A percentile compares a stretch with the other conserved stretches of the same genome.
These are phyloP conservation scores for Sporisorium exsertum DNA, from an alignment of 1,284 basidiomycete genomes.

Conservation along the genomic window DNA sequence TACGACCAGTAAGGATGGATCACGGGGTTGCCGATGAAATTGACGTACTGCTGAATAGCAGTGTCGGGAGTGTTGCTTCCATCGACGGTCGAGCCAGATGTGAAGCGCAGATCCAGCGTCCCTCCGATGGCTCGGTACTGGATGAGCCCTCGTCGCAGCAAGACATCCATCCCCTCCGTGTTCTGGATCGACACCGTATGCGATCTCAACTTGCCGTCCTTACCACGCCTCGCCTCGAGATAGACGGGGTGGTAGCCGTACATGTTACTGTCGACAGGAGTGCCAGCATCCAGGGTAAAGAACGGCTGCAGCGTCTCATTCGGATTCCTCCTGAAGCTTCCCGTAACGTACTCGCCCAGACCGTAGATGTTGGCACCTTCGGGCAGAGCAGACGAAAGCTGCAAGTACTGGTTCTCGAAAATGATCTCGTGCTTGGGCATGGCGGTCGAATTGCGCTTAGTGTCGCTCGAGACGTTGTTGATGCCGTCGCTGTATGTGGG, in stretches of 20 bases:
- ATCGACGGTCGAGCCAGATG: conserved; percentile 29
- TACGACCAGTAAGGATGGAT: conserved; percentile 54
- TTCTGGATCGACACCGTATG: conserved; percentile 50
- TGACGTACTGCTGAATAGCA: conserved; percentile 57
- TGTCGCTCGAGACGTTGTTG: conserved; percentile 29
- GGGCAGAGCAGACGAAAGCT: conserved; percentile 69
- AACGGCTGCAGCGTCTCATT: conserved; percentile 77
- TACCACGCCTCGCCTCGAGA: conserved; percentile 76
- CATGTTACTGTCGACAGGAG: conserved; percentile 67
- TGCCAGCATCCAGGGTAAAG: conserved; percentile 75
- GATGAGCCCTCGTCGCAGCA: conserved; percentile 45
- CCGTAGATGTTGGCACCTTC: conserved; percentile 79
- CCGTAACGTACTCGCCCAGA: conserved; percentile 79
- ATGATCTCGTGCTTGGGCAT: conserved; percentile 58
- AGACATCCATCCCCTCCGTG: conserved; percentile 56
- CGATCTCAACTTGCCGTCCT: conserved; percentile 45
- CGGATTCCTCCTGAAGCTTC: conserved; percentile 75
- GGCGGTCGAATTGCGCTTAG: conserved; percentile 53
- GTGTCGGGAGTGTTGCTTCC: conserved; percentile 41
- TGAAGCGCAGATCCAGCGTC: conserved; percentile 59
- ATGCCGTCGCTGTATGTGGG: conserved; percentile 51
- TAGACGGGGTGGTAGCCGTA: conserved; percentile 80
- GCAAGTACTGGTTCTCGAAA: conserved; percentile 83
- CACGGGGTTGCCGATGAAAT: conserved; percentile 49
- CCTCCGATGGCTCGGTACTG: conserved; percentile 61